Conservation (phyloP, 257 asterid genomes). For the Rubia yunnanensis region DNA sequence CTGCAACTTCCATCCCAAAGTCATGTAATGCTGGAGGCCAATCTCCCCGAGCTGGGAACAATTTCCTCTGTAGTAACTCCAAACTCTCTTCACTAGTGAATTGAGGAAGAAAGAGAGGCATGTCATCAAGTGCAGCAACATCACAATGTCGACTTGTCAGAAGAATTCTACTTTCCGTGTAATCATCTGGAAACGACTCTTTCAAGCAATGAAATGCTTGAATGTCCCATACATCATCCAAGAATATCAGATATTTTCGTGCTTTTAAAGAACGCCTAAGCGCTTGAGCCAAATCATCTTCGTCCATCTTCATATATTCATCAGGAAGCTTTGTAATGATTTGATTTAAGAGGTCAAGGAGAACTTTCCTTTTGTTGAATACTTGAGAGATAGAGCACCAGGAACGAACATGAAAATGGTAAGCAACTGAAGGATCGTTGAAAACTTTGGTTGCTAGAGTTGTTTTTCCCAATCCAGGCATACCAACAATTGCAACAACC, state of each 20-base stretch:
- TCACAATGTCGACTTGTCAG: not conserved
- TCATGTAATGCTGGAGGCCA: not conserved
- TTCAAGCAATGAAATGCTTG: not conserved
- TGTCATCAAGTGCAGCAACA: not conserved
- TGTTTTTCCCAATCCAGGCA: not conserved
- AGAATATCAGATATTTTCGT: not conserved
- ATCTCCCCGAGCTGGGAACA: not conserved
- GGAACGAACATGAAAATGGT: not conserved
- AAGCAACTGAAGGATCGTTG: not conserved
- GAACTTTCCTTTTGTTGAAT: not conserved
- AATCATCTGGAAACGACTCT: not conserved
- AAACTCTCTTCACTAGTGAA: not conserved
- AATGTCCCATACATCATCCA: conserved; percentile 1
- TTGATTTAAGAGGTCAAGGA: not conserved
- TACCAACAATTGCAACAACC: not conserved
- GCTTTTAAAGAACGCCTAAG: not conserved
- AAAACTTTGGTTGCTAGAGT: not conserved
- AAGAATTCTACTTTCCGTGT: not conserved
- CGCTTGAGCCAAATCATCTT: not conserved
- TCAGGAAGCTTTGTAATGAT: not conserved
- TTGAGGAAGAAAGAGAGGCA: not conserved
- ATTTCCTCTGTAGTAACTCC: not conserved
- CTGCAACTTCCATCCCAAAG: not conserved
- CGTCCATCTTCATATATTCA: not conserved
- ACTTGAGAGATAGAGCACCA: not conserved